These are phyloP conservation scores for Pseudonectria buxi DNA, from an alignment of 2,329 filamentous ascomycete genomes.

Conservation along the genomic window DNA sequence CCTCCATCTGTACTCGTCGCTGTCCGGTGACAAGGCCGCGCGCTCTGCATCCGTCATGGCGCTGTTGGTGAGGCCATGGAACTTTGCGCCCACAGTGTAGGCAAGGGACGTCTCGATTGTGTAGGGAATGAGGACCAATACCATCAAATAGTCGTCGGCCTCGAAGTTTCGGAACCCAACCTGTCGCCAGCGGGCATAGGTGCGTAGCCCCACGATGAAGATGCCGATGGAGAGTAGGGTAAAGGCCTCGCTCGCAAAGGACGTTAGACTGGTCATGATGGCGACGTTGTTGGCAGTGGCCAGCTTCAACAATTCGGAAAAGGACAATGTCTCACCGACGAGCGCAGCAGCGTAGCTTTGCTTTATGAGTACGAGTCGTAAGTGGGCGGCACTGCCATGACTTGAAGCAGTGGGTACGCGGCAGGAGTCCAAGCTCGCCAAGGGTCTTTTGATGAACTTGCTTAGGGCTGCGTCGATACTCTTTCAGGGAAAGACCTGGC, in stretches of 20 bases:
- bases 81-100: slow-evolving; percentile 32
- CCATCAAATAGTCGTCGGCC: slow-evolving; percentile 44
- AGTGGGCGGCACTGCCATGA: no score
- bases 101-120: slow-evolving; percentile 22
- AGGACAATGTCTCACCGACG: no score
- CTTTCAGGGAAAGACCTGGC: no score
- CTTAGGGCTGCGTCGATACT: no score
- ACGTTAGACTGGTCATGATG: not conserved
- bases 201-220: slow-evolving; percentile 40
- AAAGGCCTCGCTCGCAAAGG: slow-evolving; percentile 21
- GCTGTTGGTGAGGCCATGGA: slow-evolving; percentile 41
- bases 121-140: slow-evolving; percentile 18
- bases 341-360: no score
- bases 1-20: slow-evolving; percentile 31
- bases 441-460: no score
- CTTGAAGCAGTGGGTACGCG: no score
- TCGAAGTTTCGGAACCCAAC: slow-evolving; percentile 27
- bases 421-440: no score
- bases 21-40: slow-evolving; percentile 30
- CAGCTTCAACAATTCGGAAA: no score
- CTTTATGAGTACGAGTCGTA: no score
- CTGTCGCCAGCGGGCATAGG: slow-evolving; percentile 38
- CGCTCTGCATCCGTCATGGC: slow-evolving; percentile 43
- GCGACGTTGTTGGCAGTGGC: no score
- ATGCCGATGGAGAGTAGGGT: slow-evolving; percentile 44